These are phyloP conservation scores for Suillus weaverae DNA, from an alignment of 768 basidiomycete genomes.

Conservation along the genomic window DNA sequence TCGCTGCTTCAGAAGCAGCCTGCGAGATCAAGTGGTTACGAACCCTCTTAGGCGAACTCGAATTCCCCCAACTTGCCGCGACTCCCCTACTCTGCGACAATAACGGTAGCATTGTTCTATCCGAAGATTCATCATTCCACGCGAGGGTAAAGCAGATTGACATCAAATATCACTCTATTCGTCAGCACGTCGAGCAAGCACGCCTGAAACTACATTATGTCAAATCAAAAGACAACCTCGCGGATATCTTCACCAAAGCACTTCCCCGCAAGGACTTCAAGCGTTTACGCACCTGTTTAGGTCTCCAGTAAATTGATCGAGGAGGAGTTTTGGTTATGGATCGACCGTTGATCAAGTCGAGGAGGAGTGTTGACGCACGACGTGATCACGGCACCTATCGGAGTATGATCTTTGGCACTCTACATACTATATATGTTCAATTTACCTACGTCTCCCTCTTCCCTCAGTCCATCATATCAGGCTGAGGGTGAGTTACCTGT, in stretches of 20 bases:
- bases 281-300: too few species aligned
- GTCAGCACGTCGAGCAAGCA: slow-evolving; percentile 29
- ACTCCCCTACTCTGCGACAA: slow-evolving; percentile 31
- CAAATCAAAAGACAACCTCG: slow-evolving; percentile 33
- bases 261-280: too few species aligned
- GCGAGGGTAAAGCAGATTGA: slow-evolving; percentile 44
- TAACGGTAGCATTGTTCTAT: slow-evolving; percentile 34
- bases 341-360: too few species aligned
- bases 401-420: too few species aligned
- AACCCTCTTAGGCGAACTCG: slow-evolving; percentile 16
- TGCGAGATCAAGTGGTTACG: slow-evolving; percentile 40
- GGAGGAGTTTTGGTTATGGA: too few species aligned
- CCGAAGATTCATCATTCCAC: slow-evolving; percentile 37
- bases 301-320: too few species aligned
- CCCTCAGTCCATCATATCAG: too few species aligned
- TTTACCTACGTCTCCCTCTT: too few species aligned
- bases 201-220: slow-evolving; percentile 33
- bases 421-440: too few species aligned
- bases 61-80: slow-evolving; percentile 16
- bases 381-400: too few species aligned
- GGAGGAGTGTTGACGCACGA: too few species aligned
- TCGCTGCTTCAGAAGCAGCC: slow-evolving; percentile 36
- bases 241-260: slow-evolving; percentile 44
- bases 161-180: slow-evolving; percentile 38
- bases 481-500: too few species aligned